phyloP scores from a whole-genome alignment of 768 basidiomycete species.

The Punctularia strigosozonata region DNA sequence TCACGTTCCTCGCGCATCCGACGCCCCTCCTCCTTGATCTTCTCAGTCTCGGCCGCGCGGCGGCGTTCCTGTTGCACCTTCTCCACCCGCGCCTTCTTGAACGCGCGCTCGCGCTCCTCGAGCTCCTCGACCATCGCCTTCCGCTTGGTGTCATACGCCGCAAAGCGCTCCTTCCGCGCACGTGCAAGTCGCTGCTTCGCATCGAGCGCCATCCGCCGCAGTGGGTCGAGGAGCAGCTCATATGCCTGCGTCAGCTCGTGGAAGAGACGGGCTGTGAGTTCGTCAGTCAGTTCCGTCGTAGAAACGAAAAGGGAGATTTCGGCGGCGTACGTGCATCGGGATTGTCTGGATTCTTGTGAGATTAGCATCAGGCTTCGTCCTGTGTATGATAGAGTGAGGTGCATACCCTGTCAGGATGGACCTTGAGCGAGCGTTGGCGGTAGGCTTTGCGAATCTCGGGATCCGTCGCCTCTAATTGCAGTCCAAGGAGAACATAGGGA shows the following conservation, averaged over 20 bases:
- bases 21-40: conserved; percentile 66
- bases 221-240: conserved; percentile 70
- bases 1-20: conserved; percentile 57
- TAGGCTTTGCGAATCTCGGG: conserved; percentile 74
- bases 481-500: conserved; percentile 61
- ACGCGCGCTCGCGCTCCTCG: conserved; percentile 64
- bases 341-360: conserved; percentile 70
- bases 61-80: conserved; percentile 45
- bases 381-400: conserved; percentile 7
- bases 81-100: conserved; percentile 61
- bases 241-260: conserved; percentile 78
- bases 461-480: conserved; percentile 57
- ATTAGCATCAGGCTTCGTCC: conserved; percentile 6
- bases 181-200: conserved; percentile 63
- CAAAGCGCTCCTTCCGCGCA: conserved; percentile 59
- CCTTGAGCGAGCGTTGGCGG: conserved; percentile 68
- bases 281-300: background rate
- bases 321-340: conserved; percentile 54
- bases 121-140: conserved; percentile 68
- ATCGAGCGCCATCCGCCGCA: conserved; percentile 68
- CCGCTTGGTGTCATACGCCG: conserved; percentile 59
- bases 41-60: conserved; percentile 51
- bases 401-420: conserved; percentile 77
- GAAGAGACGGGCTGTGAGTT: conserved; percentile 54
- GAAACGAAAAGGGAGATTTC: background rate